Percentiles rank a stretch among this genome's conserved stretches.
Conservation (phyloP, 2,329 filamentous ascomycete genomes). For the Fusarium oxysporum region DNA sequence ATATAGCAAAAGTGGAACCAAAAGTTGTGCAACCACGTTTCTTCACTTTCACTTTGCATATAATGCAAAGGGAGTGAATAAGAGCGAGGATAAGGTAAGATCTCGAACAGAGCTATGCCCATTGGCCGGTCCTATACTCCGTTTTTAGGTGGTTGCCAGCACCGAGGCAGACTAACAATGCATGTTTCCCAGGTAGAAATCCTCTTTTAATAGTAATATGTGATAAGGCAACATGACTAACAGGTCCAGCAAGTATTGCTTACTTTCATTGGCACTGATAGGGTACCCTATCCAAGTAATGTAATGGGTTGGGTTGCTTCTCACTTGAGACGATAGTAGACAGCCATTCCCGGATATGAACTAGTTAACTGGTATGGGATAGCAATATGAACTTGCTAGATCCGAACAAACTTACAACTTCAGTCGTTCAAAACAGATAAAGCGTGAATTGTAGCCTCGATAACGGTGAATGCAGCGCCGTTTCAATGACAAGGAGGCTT, state of each 20-base stretch:
- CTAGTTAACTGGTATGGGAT: not conserved
- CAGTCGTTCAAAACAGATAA: not conserved
- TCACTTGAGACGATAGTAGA: not conserved
- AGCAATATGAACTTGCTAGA: not conserved
- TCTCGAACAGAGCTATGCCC: not conserved
- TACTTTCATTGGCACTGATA: not conserved
- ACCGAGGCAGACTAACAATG: not conserved
- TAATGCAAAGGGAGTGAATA: not conserved
- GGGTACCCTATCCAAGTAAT: not conserved
- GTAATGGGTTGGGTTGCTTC: not conserved
- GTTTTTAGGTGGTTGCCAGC: not conserved
- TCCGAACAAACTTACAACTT: not conserved
- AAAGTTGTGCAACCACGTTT: not conserved
- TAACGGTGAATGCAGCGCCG: no score
- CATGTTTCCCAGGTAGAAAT: not conserved
- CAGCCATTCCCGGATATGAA: not conserved
- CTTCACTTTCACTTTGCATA: not conserved
- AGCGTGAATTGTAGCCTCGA: not conserved
- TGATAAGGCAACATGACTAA: not conserved
- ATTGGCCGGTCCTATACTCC: not conserved
- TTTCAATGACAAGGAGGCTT: not conserved
- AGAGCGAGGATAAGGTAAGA: not conserved
- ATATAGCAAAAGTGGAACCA: slow-evolving; percentile 1
- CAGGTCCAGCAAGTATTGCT: not conserved
- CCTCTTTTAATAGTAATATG: not conserved